Conservation (phyloP, 2,329 filamentous ascomycete genomes). For the Paecilomyces sp. region DNA sequence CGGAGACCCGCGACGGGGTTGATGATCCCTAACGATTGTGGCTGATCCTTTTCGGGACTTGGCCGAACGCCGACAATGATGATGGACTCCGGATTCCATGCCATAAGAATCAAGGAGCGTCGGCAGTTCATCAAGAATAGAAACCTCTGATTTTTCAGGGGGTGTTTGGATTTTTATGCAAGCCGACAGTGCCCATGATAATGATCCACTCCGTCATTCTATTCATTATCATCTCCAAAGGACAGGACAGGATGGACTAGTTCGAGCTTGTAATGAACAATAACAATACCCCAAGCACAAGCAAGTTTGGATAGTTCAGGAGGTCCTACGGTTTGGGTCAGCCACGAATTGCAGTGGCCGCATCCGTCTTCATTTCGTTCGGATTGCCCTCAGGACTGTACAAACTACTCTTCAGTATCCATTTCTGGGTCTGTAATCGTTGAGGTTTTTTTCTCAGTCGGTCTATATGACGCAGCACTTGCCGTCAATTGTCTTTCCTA, state of each 20-base stretch:
- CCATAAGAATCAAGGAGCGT: neutral
- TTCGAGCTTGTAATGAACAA: neutral
- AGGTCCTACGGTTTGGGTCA: neutral
- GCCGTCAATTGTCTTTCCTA: neutral
- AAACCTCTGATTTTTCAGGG: neutral
- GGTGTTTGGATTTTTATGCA: neutral
- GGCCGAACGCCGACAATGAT: neutral
- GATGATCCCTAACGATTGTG: slow-evolving; percentile 9
- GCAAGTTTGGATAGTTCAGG: neutral
- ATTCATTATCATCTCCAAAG: neutral
- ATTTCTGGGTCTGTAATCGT: neutral
- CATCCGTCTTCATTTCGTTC: neutral
- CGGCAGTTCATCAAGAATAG: neutral
- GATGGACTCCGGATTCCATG: neutral
- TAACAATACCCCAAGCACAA: neutral
- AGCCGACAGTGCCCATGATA: neutral
- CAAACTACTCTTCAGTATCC: neutral
- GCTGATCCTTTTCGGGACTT: slow-evolving; percentile 5
- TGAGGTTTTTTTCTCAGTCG: neutral
- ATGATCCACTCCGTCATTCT: neutral
- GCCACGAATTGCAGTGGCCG: neutral
- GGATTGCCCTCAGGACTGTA: neutral
- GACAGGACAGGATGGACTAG: neutral
- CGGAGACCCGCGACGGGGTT: slow-evolving; percentile 1
- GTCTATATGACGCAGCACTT: neutral